Base-by-base conservation (phyloP, 192 early-diverging fungal genomes). In the Diversispora eburnea region DNA sequence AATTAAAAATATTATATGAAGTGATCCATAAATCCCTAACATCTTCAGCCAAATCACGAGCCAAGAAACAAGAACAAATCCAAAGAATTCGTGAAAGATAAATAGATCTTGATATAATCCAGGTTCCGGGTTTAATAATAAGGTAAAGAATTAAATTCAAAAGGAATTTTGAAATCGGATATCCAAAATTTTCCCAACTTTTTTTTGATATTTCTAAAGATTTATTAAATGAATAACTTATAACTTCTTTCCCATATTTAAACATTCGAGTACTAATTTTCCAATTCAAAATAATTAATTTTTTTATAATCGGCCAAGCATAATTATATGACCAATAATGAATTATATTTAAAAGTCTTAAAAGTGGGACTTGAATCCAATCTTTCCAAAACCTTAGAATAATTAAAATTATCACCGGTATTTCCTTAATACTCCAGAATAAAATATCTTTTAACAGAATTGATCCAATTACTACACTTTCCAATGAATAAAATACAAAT, bases 401-500 rank as follows among this genome's bases (percentile, higher is more conserved):
- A 1, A 10, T n/a, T 19, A 39, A 22, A 20, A 9, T n/a, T 49
- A 70, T 4, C 15, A 56, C 47, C 5, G 67, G 52, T 19, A 56
- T 55, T 19, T 25, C 56, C 42, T 22, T 56, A n/a, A 41, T 9
- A 41, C 49, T n/a, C 39, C 10, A 59, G 25, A n/a, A 39, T 22
- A 62, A 22, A 47, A 19, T 5, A 62, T 51, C 2, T 2, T n/a
- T 9, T 4, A 62, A 49, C n/a, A 22, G 6, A 8, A 42, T 57
- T 13, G 55, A 25, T 4, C 20, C 45, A 0, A 33, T 10, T 61
- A 62, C 71, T 15, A 43, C 33, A 15, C 5, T 46, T 33, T 73
- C 71, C 25, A 73, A 45, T 62, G 71, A 73, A 62, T 73, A 73
- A 51, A 73, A 73, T 61, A 73, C 71, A 15, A 59, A 73, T 49